Conservation (phyloP, 495 filamentous ascomycete genomes). For the Usnea hakonensis region DNA sequence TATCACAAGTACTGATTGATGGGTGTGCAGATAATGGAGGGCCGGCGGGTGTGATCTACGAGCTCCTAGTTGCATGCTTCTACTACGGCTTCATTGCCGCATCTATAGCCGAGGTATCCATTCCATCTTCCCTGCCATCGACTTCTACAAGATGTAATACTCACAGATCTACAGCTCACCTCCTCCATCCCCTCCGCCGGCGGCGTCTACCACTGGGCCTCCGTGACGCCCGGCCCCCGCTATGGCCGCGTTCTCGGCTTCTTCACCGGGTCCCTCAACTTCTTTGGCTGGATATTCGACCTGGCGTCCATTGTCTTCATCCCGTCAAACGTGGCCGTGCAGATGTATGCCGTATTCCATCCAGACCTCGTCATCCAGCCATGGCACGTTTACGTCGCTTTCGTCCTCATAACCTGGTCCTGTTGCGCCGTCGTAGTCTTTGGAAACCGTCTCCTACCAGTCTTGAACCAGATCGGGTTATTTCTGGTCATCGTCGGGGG, state of each 20-base stretch:
- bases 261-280: conserved; percentile 68
- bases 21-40: conserved; percentile 37
- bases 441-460: conserved; percentile 54
- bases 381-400: conserved; percentile 72
- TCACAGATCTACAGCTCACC: conserved; percentile 43
- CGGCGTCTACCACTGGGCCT: conserved; percentile 81
- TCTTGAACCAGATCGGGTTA: conserved; percentile 54
- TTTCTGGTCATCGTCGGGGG: conserved; percentile 57
- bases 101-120: conserved; percentile 51
- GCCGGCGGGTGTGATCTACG: conserved; percentile 45
- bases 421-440: conserved; percentile 56
- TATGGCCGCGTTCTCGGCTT: conserved; percentile 57
- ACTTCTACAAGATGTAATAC: neutral
- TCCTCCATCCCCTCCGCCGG: conserved; percentile 71
- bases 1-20: neutral
- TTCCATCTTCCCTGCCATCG: neutral
- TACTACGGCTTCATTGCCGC: conserved; percentile 48
- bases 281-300: conserved; percentile 64
- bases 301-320: conserved; percentile 58
- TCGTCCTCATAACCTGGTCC: conserved; percentile 56
- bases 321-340: conserved; percentile 55
- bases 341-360: conserved; percentile 61
- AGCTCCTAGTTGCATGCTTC: conserved; percentile 44
- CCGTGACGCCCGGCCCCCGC: conserved; percentile 54
- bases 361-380: conserved; percentile 46